These are phyloP conservation scores for Sanguinoderma infundibulare DNA, from an alignment of 1,284 basidiomycete genomes.

Conservation along the genomic window DNA sequence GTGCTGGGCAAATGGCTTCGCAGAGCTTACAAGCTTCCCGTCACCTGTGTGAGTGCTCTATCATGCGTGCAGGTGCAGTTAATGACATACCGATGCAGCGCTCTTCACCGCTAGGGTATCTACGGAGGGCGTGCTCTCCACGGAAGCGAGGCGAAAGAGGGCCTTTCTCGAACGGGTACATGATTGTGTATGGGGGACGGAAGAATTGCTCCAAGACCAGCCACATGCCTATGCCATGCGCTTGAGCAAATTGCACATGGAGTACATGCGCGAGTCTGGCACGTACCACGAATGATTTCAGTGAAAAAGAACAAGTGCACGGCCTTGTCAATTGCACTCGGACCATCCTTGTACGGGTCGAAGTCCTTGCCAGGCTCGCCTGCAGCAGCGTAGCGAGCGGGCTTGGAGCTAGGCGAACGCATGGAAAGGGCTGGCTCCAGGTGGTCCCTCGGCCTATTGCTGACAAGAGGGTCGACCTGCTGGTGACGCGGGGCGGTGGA, in stretches of 20 bases:
- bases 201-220: conserved; percentile 99
- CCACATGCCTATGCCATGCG: conserved; percentile 84
- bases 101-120: conserved; percentile 99
- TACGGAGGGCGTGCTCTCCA: conserved; percentile 97
- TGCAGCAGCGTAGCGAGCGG: conserved; percentile 42
- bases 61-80: conserved; percentile 3
- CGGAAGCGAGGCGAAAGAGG: conserved; percentile 97
- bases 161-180: conserved; percentile 98
- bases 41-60: conserved; percentile 13
- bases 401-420: conserved; percentile 40
- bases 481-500: conserved; percentile 35
- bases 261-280: background rate
- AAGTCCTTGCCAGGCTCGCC: conserved; percentile 56
- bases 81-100: conserved; percentile 88
- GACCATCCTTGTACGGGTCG: conserved; percentile 77
- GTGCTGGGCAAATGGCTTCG: conserved; percentile 99
- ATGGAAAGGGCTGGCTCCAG: conserved; percentile 6
- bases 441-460: conserved; percentile 16
- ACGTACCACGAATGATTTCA: conserved; percentile 91
- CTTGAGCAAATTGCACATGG: conserved; percentile 11
- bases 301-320: conserved; percentile 98
- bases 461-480: conserved; percentile 22
- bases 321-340: conserved; percentile 93
- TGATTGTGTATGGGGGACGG: conserved; percentile 98
- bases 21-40: conserved; percentile 94